Base-by-base conservation (phyloP, 1,139 yeast species). In the Yamadazyma diddensiae region DNA sequence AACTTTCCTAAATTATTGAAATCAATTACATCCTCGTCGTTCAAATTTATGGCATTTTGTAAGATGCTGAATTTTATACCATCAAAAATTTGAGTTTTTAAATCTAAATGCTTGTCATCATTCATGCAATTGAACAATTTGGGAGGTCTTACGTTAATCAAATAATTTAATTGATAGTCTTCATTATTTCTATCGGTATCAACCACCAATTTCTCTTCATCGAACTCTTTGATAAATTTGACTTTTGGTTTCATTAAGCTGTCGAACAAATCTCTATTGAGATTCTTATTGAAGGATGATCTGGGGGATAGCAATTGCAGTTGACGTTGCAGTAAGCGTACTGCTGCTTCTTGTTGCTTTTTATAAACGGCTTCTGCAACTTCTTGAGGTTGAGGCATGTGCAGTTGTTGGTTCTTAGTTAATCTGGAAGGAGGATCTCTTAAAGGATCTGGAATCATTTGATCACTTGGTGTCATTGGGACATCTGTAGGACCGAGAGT, bases 131-230 rank as follows among this genome's bases (percentile, higher is more conserved):
- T 37, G 28, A 31, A 52, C 12, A 55, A 46, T 13, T 41, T 41
- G 2, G 66, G 65, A 2, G 65, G 52, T 31, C 49, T 55, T 9
- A 62, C 41, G 19, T 44, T 56, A 6, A 62, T 29, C 12, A 54
- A 28, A 33, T 52, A 59, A 23, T 48, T 46, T 18, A 59, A 31
- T 14, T 50, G 52, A 29, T 41, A 35, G 5, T 34, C 35, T 9
- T 39, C 43, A 21, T 39, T 38, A 4, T 38, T 26, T 20, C 26
- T 20, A 16, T 34, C 21, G 2, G 34, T 14, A 22, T 31, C 32
- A 1, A 33, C 21, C 7, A 27, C 26, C 4, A 42, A 22, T 13
- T 41, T 43, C 4, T 39, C 24, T 7, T 39, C 36, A n/a, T 44
- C 45, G n/a, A 28, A 26, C 22, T 50, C 53, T 13, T 31, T 40